These are phyloP conservation scores for Candida methanosorbosa DNA, from an alignment of 805 yeast genomes.

Conservation along the genomic window DNA sequence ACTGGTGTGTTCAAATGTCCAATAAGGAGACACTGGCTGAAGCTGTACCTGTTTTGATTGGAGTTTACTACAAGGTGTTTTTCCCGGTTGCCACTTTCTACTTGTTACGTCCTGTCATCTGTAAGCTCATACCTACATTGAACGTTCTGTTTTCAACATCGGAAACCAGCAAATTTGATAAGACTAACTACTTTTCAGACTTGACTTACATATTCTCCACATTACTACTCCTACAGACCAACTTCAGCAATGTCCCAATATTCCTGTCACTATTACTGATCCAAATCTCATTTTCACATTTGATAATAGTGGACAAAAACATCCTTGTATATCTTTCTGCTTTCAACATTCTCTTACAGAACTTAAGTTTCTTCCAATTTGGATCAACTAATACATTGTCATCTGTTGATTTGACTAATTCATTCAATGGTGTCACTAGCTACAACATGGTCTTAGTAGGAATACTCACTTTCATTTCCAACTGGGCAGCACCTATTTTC, in stretches of 20 bases:
- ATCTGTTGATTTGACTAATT: constrained; percentile 81
- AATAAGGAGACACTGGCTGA: constrained; percentile 21
- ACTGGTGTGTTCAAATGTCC: constrained; percentile 24
- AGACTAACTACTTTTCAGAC: constrained; percentile 22
- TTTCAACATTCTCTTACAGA: constrained; percentile 50
- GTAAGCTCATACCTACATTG: background rate
- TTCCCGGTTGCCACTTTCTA: constrained; percentile 5
- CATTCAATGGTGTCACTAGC: constrained; percentile 77
- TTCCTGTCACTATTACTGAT: constrained; percentile 23
- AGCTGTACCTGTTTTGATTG: constrained; percentile 13
- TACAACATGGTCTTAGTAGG: constrained; percentile 72
- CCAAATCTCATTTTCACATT: constrained; percentile 16
- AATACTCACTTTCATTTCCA: constrained; percentile 67
- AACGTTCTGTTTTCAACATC: background rate
- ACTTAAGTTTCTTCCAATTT: constrained; percentile 72
- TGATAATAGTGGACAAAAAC: constrained; percentile 9
- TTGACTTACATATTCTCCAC: constrained; percentile 28
- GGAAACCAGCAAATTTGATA: background rate
- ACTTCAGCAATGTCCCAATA: constrained; percentile 47
- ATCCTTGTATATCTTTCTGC: constrained; percentile 11
- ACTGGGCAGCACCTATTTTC: constrained; percentile 78
- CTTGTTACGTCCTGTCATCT: constrained; percentile 10
- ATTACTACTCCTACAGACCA: constrained; percentile 46
- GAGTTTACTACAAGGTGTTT: constrained; percentile 16
- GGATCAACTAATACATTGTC: constrained; percentile 93